phyloP scores from a whole-genome alignment of 1,284 basidiomycete genomes.

The Trichosporon ovoides region DNA sequence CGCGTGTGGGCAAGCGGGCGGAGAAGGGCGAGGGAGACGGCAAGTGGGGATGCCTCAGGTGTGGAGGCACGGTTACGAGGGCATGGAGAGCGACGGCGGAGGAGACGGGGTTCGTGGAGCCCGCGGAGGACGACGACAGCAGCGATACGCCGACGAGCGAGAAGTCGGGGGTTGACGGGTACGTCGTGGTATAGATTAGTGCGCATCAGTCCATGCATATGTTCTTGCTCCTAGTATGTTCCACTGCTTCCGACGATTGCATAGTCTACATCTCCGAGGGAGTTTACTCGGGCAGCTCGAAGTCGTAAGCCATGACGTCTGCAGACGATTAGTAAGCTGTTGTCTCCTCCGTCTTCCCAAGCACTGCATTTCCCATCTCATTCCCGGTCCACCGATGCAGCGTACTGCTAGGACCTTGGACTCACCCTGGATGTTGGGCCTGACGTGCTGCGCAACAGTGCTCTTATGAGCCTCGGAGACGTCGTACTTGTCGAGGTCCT shows the following conservation, averaged over 20 bases:
- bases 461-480: slow-evolving; percentile 43
- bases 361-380: too few species aligned
- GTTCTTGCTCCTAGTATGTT: too few species aligned
- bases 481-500: slow-evolving; percentile 43
- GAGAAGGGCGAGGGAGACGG: slow-evolving; percentile 7
- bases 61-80: slow-evolving; percentile 50
- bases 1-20: slow-evolving; percentile 44
- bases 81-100: slow-evolving; percentile 27
- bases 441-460: slow-evolving; percentile 39
- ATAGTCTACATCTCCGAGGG: not conserved
- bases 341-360: too few species aligned
- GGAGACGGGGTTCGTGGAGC: not conserved
- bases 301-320: slow-evolving; percentile 48
- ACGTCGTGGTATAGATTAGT: slow-evolving; percentile 1
- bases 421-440: slow-evolving; percentile 42
- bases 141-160: not conserved
- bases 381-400: too few species aligned
- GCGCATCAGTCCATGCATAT: too few species aligned
- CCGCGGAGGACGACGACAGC: not conserved
- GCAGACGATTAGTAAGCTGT: slow-evolving; percentile 9
- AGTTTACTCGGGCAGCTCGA: slow-evolving; percentile 39
- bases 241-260: too few species aligned
- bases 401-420: not conserved
- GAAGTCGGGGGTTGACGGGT: not conserved
- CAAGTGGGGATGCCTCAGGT: slow-evolving; percentile 73